Base-by-base conservation (phyloP, 225 moss, liverwort and hornwort species). In the Marchantia polymorpha region DNA sequence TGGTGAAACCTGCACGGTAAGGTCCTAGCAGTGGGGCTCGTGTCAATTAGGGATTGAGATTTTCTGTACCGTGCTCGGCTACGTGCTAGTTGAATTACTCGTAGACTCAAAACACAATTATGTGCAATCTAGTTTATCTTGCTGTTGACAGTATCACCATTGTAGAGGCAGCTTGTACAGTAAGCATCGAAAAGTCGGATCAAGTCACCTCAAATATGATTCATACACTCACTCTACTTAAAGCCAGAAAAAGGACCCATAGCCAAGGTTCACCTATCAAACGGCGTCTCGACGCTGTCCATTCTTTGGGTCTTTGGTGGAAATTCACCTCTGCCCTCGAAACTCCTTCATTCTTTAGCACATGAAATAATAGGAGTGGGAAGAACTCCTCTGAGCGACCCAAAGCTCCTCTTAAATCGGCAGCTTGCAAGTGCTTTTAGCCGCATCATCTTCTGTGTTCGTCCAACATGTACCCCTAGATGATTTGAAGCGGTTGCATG, bases 1-100 rank as follows among this genome's bases (percentile, higher is more conserved):
- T 87, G 66, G 75, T 87, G 67, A 87, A 87, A 78, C 80, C 87
- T 63, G 82, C 84, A 80, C 82, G 87, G 87, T 84, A 84, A 87
- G 84, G n/a, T 31, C 31, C 31, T 15, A 19, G 63, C 25, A 13
- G 20, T 75, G 29, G 30, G 72, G 72, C 51, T 51, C 12, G 52
- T 52, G 22, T 72, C 12, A 25, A 25, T 1, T 72, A 59, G 39
- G 15, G 30, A 75, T 26, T 30, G 30, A 75, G 59, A 39, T 20
- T 30, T 17, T 19, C n/a, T 20, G 23, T 23, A 39, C 2, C 39
- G 39, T 39, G 39, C n/a, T 59, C 13, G 4, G 73, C 54, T 27
- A 27, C 53, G 6, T 22, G 20, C 31, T 75, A 58, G 31, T 59
- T 17, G 39, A 13, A 60, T 59, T 14, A 5, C 20, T 39, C 60